These are phyloP conservation scores for Citropsis articulata DNA, from an alignment of 345 rosid species.

Conservation along the genomic window DNA sequence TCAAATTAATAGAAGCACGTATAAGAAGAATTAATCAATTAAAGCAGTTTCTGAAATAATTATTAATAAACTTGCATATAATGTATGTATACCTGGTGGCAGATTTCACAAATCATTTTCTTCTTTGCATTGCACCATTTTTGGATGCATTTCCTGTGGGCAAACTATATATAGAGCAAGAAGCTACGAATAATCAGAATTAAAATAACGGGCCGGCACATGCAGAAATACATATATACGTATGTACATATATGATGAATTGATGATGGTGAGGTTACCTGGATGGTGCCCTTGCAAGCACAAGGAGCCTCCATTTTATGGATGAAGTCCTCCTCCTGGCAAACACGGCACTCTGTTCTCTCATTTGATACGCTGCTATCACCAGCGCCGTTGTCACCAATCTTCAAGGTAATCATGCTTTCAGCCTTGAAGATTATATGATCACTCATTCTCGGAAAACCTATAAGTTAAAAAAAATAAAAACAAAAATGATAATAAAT, in stretches of 20 bases:
- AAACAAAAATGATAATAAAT: no score
- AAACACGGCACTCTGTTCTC: constrained; percentile 18
- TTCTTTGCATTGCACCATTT: constrained; percentile 51
- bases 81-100: constrained; percentile 28
- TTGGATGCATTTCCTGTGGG: constrained; percentile 54
- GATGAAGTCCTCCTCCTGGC: constrained; percentile 20
- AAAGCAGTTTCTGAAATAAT: no score
- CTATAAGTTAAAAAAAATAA: no score
- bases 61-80: background rate
- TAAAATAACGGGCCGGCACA: background rate
- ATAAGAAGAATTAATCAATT: background rate
- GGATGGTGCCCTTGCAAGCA: constrained; percentile 21
- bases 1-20: background rate
- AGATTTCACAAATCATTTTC: constrained; percentile 44
- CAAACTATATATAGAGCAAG: constrained; percentile 33
- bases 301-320: constrained; percentile 23
- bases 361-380: no score
- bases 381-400: no score
- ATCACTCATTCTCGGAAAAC: background rate
- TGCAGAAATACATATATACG: background rate
- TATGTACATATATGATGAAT: no score
- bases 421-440: background rate
- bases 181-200: background rate
- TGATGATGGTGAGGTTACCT: background rate
- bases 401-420: background rate